These are phyloP conservation scores for Agaricus subrufescens DNA, from an alignment of 768 basidiomycete genomes.

Conservation along the genomic window DNA sequence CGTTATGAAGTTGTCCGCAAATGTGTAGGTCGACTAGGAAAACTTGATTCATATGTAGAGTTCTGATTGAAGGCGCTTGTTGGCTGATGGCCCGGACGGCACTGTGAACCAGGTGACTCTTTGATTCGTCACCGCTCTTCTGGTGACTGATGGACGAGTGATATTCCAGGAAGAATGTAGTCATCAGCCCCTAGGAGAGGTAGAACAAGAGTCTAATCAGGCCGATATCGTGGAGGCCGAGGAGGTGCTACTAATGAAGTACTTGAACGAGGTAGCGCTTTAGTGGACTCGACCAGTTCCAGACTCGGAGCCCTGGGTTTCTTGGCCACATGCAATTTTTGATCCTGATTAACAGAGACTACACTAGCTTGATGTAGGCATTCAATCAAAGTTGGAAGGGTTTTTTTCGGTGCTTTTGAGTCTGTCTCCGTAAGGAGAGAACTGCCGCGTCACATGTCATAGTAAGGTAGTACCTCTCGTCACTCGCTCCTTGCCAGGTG, in stretches of 20 bases:
- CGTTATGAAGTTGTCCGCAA: slow-evolving; percentile 34
- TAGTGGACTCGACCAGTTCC: too few species aligned
- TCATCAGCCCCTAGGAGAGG: background rate
- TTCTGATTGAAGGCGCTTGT: slow-evolving; percentile 2
- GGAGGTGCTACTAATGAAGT: background rate
- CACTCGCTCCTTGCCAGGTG: too few species aligned
- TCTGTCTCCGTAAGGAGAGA: too few species aligned
- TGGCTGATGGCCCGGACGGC: background rate
- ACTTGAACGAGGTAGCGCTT: background rate
- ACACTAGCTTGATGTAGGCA: too few species aligned
- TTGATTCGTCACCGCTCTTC: background rate
- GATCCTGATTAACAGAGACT: too few species aligned
- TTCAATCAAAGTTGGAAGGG: too few species aligned
- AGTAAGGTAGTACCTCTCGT: too few species aligned
- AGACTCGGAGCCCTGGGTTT: too few species aligned
- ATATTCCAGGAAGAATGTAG: background rate
- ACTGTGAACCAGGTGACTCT: slow-evolving; percentile 15
- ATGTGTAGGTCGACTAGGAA: slow-evolving; percentile 13
- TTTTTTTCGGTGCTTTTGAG: too few species aligned
- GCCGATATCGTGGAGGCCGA: background rate
- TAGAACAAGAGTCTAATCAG: background rate
- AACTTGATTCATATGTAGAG: slow-evolving; percentile 7
- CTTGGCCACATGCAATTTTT: too few species aligned
- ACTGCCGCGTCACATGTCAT: too few species aligned
- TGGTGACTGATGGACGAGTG: background rate